Evolutionary conservation across 495 filamentous ascomycete species (phyloP).

Genomic region (Neurospora tetraspora): DNA sequence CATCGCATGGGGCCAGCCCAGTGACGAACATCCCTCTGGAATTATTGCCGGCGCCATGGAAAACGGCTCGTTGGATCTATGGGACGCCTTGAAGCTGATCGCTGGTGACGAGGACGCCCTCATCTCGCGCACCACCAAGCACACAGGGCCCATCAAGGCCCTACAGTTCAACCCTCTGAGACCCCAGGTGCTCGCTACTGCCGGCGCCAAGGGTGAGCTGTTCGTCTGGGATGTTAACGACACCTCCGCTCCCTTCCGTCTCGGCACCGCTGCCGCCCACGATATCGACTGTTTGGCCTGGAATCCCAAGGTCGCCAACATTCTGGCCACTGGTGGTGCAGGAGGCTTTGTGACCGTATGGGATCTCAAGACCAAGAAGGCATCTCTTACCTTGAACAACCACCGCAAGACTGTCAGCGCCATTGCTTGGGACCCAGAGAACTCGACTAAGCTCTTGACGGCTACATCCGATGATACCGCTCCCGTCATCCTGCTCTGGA

Average conservation of each 20-base stretch:
- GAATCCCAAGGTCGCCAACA: conserved; percentile 97
- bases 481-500: conserved; percentile 85
- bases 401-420: conserved; percentile 89
- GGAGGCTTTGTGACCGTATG: conserved; percentile 96
- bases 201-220: conserved; percentile 90
- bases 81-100: conserved; percentile 85
- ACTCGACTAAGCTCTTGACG: conserved; percentile 86
- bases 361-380: conserved; percentile 96
- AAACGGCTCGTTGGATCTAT: conserved; percentile 91
- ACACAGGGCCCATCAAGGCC: conserved; percentile 86
- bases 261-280: conserved; percentile 80
- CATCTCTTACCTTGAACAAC: conserved; percentile 91
- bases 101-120: conserved; percentile 55
- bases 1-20: conserved; percentile 82
- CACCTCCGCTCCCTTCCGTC: conserved; percentile 71
- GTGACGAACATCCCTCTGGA: conserved; percentile 63
- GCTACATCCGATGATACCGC: conserved; percentile 86
- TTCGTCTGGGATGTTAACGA: conserved; percentile 93
- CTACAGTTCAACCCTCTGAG: conserved; percentile 96
- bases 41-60: conserved; percentile 93
- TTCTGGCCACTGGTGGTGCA: conserved; percentile 86
- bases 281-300: conserved; percentile 94
- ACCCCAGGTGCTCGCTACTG: conserved; percentile 84
- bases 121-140: conserved; percentile 83
- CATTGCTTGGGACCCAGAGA: conserved; percentile 93